Percentiles rank a stretch among this genome's conserved stretches.
phyloP scores from a whole-genome alignment of 306 rosid species.

The Alnus rubra region DNA sequence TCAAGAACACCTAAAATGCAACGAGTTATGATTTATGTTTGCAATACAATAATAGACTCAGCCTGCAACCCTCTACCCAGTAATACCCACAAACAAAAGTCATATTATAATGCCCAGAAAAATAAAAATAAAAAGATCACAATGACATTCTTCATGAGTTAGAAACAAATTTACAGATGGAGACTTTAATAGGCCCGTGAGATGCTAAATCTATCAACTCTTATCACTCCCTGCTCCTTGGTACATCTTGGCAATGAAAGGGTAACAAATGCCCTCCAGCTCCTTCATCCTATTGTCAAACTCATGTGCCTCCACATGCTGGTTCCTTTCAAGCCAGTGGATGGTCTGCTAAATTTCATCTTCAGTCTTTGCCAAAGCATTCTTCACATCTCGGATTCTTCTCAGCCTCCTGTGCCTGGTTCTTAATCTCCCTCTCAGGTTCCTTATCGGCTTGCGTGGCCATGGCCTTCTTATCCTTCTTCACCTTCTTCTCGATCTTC shows the following conservation, averaged over 20 bases:
- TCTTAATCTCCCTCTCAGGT: not conserved
- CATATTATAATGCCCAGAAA: too few relatives aligned
- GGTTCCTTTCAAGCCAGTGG: slow-evolving; percentile 1
- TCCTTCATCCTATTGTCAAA: slow-evolving; percentile 10
- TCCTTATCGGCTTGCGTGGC: slow-evolving; percentile 4
- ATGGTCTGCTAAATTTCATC: slow-evolving; percentile 11
- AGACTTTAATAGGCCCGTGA: slow-evolving; percentile 19
- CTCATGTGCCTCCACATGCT: slow-evolving; percentile 7
- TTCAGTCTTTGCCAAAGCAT: slow-evolving; percentile 5
- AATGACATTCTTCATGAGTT: not conserved
- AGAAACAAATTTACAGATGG: not conserved
- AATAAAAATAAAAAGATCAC: not conserved
- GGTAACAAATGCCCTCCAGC: not conserved
- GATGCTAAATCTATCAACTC: not conserved
- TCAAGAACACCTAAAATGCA: slow-evolving; percentile 24
- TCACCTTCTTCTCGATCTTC: not conserved
- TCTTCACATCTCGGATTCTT: slow-evolving; percentile 8
- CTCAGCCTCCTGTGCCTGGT: not conserved
- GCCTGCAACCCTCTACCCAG: too few relatives aligned
- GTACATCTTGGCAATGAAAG: not conserved
- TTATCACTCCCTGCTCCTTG: slow-evolving; percentile 1
- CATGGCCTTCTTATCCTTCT: slow-evolving; percentile 1
- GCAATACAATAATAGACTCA: too few relatives aligned
- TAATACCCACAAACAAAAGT: too few relatives aligned
- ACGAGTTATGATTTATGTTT: too few relatives aligned